Evolutionary conservation across 1,284 basidiomycete species (phyloP).

Genomic region (Dichomitus squalens): DNA sequence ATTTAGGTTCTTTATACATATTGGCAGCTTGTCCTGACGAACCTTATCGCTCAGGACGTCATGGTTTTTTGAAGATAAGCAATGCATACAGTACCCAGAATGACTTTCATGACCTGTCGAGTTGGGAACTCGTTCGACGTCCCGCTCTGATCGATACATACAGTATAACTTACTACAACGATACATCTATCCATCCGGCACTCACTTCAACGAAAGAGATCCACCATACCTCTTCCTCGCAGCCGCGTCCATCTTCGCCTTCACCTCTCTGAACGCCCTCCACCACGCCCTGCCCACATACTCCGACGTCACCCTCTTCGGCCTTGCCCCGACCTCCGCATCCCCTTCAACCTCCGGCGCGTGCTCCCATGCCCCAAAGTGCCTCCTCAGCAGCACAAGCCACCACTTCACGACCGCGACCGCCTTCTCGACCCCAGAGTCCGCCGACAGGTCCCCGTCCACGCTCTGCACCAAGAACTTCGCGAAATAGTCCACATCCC

Average conservation of each 20-base stretch:
- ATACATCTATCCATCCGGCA: background rate
- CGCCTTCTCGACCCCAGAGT: conserved; percentile 69
- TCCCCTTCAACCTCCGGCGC: conserved; percentile 38
- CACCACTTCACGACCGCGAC: conserved; percentile 79
- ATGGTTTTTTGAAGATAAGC: no score
- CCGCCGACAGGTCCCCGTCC: conserved; percentile 49
- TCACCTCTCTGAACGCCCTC: conserved; percentile 68
- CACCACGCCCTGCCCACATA: conserved; percentile 72
- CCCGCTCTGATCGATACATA: no score
- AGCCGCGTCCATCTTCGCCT: conserved; percentile 60
- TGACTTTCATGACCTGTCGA: no score
- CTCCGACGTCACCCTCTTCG: conserved; percentile 33
- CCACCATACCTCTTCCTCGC: conserved; percentile 70
- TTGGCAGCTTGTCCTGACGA: no score
- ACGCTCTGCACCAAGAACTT: conserved; percentile 71
- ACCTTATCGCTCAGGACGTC: no score
- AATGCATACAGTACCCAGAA: no score
- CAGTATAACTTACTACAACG: background rate
- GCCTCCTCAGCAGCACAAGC: conserved; percentile 62
- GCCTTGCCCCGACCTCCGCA: conserved; percentile 31
- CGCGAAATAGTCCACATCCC: conserved; percentile 72
- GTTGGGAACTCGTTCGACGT: no score
- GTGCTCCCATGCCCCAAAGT: conserved; percentile 57
- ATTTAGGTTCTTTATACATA: no score
- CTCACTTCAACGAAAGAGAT: conserved; percentile 42